Evolutionary conservation across 75 land plant genomes (phyloP).

Genomic region (Picea glauca): DNA sequence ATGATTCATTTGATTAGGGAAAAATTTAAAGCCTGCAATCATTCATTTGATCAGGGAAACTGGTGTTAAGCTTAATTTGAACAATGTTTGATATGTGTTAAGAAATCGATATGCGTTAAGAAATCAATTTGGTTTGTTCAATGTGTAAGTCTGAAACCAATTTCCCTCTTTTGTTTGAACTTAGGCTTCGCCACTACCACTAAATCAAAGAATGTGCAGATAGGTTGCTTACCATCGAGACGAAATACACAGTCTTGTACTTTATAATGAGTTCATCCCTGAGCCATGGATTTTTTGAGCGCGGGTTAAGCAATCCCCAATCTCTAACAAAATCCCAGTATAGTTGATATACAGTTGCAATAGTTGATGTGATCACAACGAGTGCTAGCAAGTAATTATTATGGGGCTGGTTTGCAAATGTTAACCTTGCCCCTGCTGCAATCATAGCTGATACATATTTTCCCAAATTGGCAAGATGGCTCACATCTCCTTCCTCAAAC

Average conservation of each 20-base stretch:
- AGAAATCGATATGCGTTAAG: too few species aligned
- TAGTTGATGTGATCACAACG: conserved; percentile 54
- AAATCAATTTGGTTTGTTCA: not conserved
- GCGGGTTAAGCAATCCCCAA: conserved; percentile 82
- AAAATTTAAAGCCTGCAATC: too few species aligned
- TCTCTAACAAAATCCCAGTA: conserved; percentile 96
- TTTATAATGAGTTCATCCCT: conserved; percentile 85
- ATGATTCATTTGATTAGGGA: not conserved
- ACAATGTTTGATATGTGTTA: not conserved
- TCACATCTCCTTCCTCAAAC: too few species aligned
- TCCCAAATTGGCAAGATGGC: too few species aligned
- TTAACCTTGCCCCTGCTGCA: too few species aligned
- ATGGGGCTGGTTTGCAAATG: conserved; percentile 37
- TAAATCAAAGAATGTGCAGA: too few species aligned
- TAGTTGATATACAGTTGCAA: conserved; percentile 80
- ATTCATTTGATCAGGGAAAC: not conserved
- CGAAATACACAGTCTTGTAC: conserved; percentile 67
- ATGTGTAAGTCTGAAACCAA: not conserved
- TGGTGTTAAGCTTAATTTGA: not conserved
- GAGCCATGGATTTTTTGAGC: conserved; percentile 69
- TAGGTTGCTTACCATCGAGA: conserved; percentile 65
- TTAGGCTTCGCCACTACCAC: too few species aligned
- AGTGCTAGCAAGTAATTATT: conserved; percentile 44
- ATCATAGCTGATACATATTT: too few species aligned
- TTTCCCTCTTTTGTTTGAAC: too few species aligned